phyloP scores from a whole-genome alignment of 768 basidiomycete genomes.

The Podaxis carcinomalis region DNA sequence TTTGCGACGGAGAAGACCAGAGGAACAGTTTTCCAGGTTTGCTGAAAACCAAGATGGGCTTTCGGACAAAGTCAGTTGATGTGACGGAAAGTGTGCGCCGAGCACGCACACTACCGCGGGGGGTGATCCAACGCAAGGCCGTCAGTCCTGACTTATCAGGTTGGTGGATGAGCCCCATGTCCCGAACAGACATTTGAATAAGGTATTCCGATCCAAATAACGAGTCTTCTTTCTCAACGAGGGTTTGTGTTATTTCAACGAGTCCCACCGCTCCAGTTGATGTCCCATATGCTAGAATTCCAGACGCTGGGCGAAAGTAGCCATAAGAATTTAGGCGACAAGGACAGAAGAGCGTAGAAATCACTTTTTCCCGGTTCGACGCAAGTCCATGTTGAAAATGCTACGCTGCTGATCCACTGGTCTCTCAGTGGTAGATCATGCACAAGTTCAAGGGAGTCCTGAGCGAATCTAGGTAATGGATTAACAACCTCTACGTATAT shows the following conservation, averaged over 20 bases:
- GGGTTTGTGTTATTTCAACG: conserved; percentile 47
- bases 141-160: conserved; percentile 44
- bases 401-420: conserved; percentile 60
- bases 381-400: conserved; percentile 54
- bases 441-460: conserved; percentile 15
- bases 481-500: neutral
- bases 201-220: conserved; percentile 31
- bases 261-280: conserved; percentile 57
- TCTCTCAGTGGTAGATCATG: conserved; percentile 41
- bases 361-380: conserved; percentile 38
- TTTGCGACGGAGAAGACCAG: conserved; percentile 37
- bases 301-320: conserved; percentile 39
- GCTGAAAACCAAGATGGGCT: conserved; percentile 57
- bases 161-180: conserved; percentile 20
- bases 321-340: neutral
- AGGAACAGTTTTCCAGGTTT: conserved; percentile 60
- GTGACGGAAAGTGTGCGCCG: neutral
- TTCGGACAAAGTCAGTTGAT: neutral
- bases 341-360: conserved; percentile 9
- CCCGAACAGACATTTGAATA: conserved; percentile 29
- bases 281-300: conserved; percentile 52
- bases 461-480: neutral
- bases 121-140: conserved; percentile 53
- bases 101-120: conserved; percentile 33
- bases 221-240: conserved; percentile 23